Evolutionary conservation across 2,329 filamentous ascomycete species (phyloP), one percentile per base, ranked within the genome.

Genomic region (Fusarium algeriense): DNA sequence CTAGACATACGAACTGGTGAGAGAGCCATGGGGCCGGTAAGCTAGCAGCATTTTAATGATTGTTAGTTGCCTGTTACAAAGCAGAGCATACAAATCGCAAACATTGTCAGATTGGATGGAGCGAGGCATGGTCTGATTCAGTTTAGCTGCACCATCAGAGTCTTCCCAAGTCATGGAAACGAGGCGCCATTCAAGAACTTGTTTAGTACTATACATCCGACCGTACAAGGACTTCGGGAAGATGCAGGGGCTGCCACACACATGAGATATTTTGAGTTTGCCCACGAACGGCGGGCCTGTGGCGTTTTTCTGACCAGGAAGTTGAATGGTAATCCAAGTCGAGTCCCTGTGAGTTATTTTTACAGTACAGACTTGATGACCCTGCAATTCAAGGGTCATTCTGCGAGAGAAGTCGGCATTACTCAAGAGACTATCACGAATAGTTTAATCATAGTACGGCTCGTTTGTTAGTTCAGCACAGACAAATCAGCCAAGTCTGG

Each of bases 201-300:
- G 20, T 17, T 60, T 55, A 19, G 43, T 38, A 17, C 12, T 50
- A 20, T n/a, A 50, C 48, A 26, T 37, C 48, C 48, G 17, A n/a
- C 32, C 32, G 17, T 50, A 64, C 62, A 53, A 55, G 46, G 50
- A 52, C 53, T 28, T 63, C 66, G 55, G 61, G 72, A 73, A 52
- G 56, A 62, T 73, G 73, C 73, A 75, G 71, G 71, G 69, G 71
- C 61, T 72, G 57, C 40, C 64, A 74, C 71, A 69, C 64, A 60
- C 49, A 54, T 62, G 55, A 60, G 41, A 64, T 53, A 44, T 34
- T 50, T 70, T 68, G 71, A 67, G 53, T 73, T 66, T 64, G 44
- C 15, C 67, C 57, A 69, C 43, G 67, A 74, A 75, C 69, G 63
- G 70, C 72, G 71, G 70, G 69, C 67, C 72, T 63, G 69, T 73